Conservation (phyloP, 352 stramenopile species). For the Globisporangium megalacanthum region DNA sequence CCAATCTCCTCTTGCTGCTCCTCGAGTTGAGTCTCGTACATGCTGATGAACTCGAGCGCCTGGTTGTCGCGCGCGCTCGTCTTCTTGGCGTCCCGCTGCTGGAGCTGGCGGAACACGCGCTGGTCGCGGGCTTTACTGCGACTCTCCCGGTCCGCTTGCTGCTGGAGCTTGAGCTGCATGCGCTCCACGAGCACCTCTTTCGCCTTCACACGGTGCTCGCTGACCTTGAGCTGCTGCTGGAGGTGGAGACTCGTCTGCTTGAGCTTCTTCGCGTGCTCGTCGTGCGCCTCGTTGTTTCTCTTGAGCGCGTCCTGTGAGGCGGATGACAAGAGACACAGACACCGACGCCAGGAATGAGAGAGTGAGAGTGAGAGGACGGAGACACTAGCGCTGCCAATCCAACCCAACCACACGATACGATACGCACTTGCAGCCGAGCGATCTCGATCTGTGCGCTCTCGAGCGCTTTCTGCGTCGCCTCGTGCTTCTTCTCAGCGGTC, state of each 20-base stretch:
- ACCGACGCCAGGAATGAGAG: too few relatives aligned
- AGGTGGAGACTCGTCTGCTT: conserved; percentile 60
- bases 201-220: conserved; percentile 81
- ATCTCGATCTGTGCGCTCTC: conserved; percentile 51
- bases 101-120: conserved; percentile 55
- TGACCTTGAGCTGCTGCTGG: conserved; percentile 83
- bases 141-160: conserved; percentile 72
- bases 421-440: conserved; percentile 42
- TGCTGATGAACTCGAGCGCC: conserved; percentile 56
- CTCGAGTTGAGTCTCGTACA: conserved; percentile 68
- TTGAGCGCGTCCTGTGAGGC: conserved; percentile 35
- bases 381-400: background rate
- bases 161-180: conserved; percentile 79
- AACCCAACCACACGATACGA: background rate
- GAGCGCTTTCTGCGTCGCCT: conserved; percentile 33
- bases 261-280: conserved; percentile 47
- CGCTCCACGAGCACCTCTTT: conserved; percentile 78
- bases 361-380: background rate
- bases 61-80: conserved; percentile 55
- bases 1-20: conserved; percentile 75
- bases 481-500: conserved; percentile 45
- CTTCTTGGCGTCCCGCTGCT: conserved; percentile 57
- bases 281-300: conserved; percentile 35
- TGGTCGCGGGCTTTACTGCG: conserved; percentile 51
- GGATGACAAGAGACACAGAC: background rate